Evolutionary conservation across 352 stramenopile genomes (phyloP).

Genomic region (Phytophthora sansomeana): DNA sequence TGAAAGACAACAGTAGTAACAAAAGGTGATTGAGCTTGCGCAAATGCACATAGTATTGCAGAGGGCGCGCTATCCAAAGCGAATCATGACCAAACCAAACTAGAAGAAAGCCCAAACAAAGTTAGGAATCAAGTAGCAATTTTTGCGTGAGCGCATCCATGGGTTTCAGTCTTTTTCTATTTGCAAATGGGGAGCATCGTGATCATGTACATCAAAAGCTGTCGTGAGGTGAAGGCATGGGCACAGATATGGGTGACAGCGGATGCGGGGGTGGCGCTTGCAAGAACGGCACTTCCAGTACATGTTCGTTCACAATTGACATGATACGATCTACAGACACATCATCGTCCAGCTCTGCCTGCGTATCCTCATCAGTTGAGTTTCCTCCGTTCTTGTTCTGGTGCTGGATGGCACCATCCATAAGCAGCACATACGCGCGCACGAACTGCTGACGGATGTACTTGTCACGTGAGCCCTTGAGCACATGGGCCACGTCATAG

Average conservation of each 20-base stretch:
- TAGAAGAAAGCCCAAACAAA: conserved; percentile 32
- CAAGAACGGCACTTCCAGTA: conserved; percentile 53
- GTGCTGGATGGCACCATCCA: conserved; percentile 49
- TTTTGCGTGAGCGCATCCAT: conserved; percentile 20
- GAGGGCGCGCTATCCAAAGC: conserved; percentile 26
- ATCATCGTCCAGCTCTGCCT: conserved; percentile 11
- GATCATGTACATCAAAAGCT: conserved; percentile 35
- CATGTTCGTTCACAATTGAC: conserved; percentile 48
- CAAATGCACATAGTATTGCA: conserved; percentile 43
- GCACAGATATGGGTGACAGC: conserved; percentile 30
- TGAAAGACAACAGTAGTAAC: conserved; percentile 37
- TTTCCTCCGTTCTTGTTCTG: conserved; percentile 14
- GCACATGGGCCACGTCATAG: conserved; percentile 98
- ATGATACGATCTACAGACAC: conserved; percentile 43
- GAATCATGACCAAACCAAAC: conserved; percentile 9
- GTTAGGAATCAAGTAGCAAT: conserved; percentile 35
- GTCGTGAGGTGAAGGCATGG: conserved; percentile 21
- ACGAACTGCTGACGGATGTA: conserved; percentile 89
- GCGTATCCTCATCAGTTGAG: conserved; percentile 4
- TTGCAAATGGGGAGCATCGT: conserved; percentile 26
- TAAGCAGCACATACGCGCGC: conserved; percentile 71
- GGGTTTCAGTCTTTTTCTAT: conserved; percentile 35
- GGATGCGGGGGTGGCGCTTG: conserved; percentile 29
- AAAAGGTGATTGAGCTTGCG: conserved; percentile 32
- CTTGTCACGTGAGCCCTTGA: conserved; percentile 91